Evolutionary conservation across 2,329 filamentous ascomycete species (phyloP).

Genomic region (Fusarium agapanthi): DNA sequence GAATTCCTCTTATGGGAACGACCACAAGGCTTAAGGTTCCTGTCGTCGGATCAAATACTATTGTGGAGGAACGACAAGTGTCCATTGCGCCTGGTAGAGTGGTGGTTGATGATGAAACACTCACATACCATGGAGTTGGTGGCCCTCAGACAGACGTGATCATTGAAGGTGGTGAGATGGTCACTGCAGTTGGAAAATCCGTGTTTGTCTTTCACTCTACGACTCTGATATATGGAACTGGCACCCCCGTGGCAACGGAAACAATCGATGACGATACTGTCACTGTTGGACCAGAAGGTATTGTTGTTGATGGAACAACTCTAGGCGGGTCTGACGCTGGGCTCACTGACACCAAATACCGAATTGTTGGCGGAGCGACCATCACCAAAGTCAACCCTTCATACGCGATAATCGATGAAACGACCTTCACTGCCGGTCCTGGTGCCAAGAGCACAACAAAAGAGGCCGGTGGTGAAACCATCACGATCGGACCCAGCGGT

Average conservation of each 20-base stretch:
- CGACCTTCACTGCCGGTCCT: conserved; percentile 61
- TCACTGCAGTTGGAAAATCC: conserved; percentile 54
- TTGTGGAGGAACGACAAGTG: conserved; percentile 46
- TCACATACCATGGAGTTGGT: conserved; percentile 47
- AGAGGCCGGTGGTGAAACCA: conserved; percentile 58
- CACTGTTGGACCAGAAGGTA: conserved; percentile 57
- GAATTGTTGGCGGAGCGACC: conserved; percentile 62
- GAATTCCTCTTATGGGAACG: conserved; percentile 51
- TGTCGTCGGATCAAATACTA: conserved; percentile 47
- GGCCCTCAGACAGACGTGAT: conserved; percentile 54
- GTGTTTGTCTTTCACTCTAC: conserved; percentile 53
- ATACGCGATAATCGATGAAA: conserved; percentile 58
- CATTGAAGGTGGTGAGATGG: conserved; percentile 58
- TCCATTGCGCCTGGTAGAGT: conserved; percentile 48
- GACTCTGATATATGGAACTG: conserved; percentile 57
- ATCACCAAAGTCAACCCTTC: conserved; percentile 60
- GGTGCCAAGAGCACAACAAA: conserved; percentile 54
- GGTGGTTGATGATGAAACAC: conserved; percentile 48
- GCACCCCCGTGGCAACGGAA: conserved; percentile 45
- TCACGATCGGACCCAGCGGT: conserved; percentile 62
- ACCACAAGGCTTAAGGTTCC: conserved; percentile 50
- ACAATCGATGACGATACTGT: conserved; percentile 62
- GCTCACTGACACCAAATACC: conserved; percentile 51
- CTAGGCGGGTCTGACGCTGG: conserved; percentile 54
- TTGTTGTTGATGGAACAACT: conserved; percentile 52